A percentile compares a stretch with the other conserved stretches of the same genome.
These are phyloP conservation scores for Kodamaea hsintzibuensis DNA, from an alignment of 805 yeast species.

Conservation along the genomic window DNA sequence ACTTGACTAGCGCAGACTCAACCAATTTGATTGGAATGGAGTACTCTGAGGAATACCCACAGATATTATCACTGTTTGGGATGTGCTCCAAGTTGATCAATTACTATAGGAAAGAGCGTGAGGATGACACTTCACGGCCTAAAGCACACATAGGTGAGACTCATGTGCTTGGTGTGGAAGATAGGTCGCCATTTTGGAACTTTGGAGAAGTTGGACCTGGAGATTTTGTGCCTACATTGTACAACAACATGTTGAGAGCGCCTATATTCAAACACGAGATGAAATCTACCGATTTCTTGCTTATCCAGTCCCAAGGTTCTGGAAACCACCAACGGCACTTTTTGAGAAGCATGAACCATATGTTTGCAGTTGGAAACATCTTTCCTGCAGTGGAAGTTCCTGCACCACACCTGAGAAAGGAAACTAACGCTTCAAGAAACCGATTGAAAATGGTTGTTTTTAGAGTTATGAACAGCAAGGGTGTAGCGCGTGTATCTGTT, in stretches of 20 bases:
- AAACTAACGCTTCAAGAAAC: conserved; percentile 88
- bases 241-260: conserved; percentile 88
- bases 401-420: conserved; percentile 96
- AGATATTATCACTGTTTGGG: conserved; percentile 82
- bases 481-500: conserved; percentile 73
- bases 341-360: conserved; percentile 64
- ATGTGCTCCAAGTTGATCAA: conserved; percentile 95
- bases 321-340: conserved; percentile 71
- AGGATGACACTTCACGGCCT: conserved; percentile 83
- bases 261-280: conserved; percentile 90
- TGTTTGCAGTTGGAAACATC: conserved; percentile 88
- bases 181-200: conserved; percentile 97
- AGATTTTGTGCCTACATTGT: conserved; percentile 87
- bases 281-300: conserved; percentile 73
- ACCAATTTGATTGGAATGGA: conserved; percentile 79
- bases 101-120: conserved; percentile 81
- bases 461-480: conserved; percentile 76
- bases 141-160: conserved; percentile 91
- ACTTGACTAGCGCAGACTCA: conserved; percentile 81
- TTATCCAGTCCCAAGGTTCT: conserved; percentile 77
- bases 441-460: conserved; percentile 92
- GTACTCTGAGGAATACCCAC: conserved; percentile 87
- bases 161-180: conserved; percentile 93
- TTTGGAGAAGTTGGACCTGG: conserved; percentile 97
- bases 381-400: conserved; percentile 95